Evolutionary conservation across 1,139 yeast genomes (phyloP).

Genomic region (Hanseniaspora uvarum): DNA sequence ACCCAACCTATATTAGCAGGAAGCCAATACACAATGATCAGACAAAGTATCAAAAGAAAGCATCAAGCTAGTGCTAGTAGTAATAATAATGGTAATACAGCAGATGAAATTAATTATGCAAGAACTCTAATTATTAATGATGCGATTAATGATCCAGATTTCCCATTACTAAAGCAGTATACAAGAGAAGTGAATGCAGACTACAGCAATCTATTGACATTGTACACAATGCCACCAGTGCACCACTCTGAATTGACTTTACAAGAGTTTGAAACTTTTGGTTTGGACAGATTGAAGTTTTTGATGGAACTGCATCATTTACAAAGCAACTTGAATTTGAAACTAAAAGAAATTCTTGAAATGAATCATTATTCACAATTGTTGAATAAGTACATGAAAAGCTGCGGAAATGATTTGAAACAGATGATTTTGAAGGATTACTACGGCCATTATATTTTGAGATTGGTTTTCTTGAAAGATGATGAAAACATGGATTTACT

Average conservation of each 20-base stretch:
- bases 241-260: slow-evolving; percentile 55
- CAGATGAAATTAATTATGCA: not conserved
- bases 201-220: slow-evolving; percentile 6
- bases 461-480: slow-evolving; percentile 84
- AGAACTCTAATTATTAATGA: slow-evolving; percentile 5
- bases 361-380: slow-evolving; percentile 57
- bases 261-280: slow-evolving; percentile 92
- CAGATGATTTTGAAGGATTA: slow-evolving; percentile 71
- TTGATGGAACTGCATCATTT: slow-evolving; percentile 77
- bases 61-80: not conserved
- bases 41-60: slow-evolving; percentile 15
- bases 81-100: not conserved
- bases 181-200: slow-evolving; percentile 4
- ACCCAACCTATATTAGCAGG: too few species aligned
- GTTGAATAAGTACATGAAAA: slow-evolving; percentile 44
- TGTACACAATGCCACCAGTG: slow-evolving; percentile 11
- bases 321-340: slow-evolving; percentile 48
- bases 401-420: slow-evolving; percentile 35
- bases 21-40: slow-evolving; percentile 5
- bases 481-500: slow-evolving; percentile 76
- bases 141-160: slow-evolving; percentile 8
- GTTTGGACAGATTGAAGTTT: slow-evolving; percentile 77
- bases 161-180: slow-evolving; percentile 12
- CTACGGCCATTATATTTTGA: slow-evolving; percentile 76
- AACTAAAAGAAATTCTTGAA: slow-evolving; percentile 44